Base-by-base conservation (phyloP, 768 basidiomycete genomes). In the Mycena vulgaris region DNA sequence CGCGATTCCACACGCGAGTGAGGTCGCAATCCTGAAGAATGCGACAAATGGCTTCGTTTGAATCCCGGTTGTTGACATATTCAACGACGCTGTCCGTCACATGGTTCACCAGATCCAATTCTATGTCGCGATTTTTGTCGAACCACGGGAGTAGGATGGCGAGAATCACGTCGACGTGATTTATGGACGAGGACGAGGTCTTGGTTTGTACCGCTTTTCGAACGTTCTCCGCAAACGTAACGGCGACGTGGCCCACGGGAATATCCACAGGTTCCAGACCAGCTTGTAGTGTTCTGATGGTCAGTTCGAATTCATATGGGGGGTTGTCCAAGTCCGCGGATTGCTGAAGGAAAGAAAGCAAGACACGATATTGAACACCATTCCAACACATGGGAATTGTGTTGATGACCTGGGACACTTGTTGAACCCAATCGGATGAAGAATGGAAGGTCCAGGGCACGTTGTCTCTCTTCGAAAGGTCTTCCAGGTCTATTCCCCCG, bases 231-330 rank as follows among this genome's bases (percentile, higher is more conserved):
- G n/a, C 33, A 23, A 73, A 67, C 5, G 55, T 63, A 5, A 31
- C 25, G 7, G 60, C 60, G 27, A 66, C 72, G 21, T 47, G 40
- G 13, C 65, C 64, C 16, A 64, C 55, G 2, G 62, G 69, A 48
- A 69, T 63, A 25, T 70, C 65, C 23, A 66, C 45, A 13, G 60
- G 63, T 17, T 67, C 61, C 27, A 61, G 23, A 1, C 27, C 39
- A 3, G 61, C 33, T 28, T 53, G 49, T 9, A 73, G 52, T 6
- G 72, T 73, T 31, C 55, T 49, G 33, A 49, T 53, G 1, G 68
- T 70, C 39, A 70, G 42, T 27, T 70, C 65, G 39, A 73, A 73
- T 21, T 70, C 72, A 51, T 73, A 73, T 0, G 72, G 68, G 4
- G 68, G 47, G 4, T 19, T 28, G 33, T 63, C 62, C 17, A 63